Evolutionary conservation across 108 stramenopile genomes (phyloP).

Genomic region (Cylindrotheca closterium): DNA sequence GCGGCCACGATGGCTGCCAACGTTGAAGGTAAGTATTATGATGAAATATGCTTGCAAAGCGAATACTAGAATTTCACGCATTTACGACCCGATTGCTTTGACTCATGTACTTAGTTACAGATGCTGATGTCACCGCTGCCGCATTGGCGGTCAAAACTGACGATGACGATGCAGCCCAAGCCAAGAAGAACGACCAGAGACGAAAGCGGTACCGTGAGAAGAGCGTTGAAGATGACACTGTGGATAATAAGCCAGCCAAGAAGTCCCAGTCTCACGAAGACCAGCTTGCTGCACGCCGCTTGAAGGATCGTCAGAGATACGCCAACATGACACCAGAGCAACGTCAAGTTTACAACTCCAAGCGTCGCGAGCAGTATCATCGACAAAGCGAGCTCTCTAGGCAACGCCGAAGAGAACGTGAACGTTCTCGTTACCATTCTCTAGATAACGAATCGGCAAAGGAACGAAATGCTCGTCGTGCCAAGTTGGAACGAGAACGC

Average conservation of each 20-base stretch:
- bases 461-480: constrained; percentile 68
- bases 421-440: constrained; percentile 70
- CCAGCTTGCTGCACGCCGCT: constrained; percentile 68
- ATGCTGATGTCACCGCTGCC: constrained; percentile 29
- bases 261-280: constrained; percentile 51
- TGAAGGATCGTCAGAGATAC: constrained; percentile 82
- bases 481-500: constrained; percentile 78
- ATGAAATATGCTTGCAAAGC: no score
- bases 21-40: constrained; percentile 10
- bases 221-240: constrained; percentile 39
- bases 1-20: constrained; percentile 23
- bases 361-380: constrained; percentile 84
- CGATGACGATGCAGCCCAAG: constrained; percentile 24
- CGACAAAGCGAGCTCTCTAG: constrained; percentile 68
- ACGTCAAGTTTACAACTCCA: constrained; percentile 77
- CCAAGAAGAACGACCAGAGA: constrained; percentile 44
- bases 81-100: no score
- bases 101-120: no score
- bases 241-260: constrained; percentile 21
- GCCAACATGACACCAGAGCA: constrained; percentile 75
- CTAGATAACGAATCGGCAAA: constrained; percentile 54
- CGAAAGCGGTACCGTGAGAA: constrained; percentile 53
- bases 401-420: constrained; percentile 73
- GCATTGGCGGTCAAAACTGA: constrained; percentile 30
- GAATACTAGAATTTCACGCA: no score